These are phyloP conservation scores for Schrenkiella parvula DNA, from an alignment of 345 rosid species.

Conservation along the genomic window DNA sequence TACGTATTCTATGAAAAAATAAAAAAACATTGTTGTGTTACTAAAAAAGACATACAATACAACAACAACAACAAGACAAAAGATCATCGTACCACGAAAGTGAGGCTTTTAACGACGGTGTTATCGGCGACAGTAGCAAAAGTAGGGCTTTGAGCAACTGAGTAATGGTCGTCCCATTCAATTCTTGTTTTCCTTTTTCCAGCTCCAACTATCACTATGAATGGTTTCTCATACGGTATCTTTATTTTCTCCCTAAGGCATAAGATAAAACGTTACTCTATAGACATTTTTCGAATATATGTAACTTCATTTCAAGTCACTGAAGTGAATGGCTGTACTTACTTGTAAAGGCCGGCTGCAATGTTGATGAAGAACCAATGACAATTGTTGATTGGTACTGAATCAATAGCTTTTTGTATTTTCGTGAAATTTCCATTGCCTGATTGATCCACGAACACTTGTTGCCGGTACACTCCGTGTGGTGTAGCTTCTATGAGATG, in stretches of 20 bases:
- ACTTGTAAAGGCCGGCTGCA: conserved; percentile 54
- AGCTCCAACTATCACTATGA: conserved; percentile 52
- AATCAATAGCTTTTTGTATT: conserved; percentile 59
- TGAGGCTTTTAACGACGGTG: conserved; percentile 48
- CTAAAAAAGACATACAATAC: not conserved
- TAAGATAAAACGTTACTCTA: not conserved
- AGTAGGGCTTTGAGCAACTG: conserved; percentile 51
- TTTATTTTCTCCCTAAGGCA: conserved; percentile 66
- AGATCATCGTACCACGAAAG: conserved; percentile 19
- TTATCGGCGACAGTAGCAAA: conserved; percentile 61
- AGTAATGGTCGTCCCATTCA: conserved; percentile 60
- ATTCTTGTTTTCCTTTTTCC: conserved; percentile 49
- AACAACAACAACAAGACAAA: not conserved
- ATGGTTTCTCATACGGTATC: conserved; percentile 64
- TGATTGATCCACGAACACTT: conserved; percentile 41
- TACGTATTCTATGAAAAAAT: conserved; percentile 49
- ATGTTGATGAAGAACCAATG: conserved; percentile 53
- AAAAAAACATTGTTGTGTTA: not conserved
- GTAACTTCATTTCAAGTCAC: not conserved
- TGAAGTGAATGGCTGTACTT: not conserved
- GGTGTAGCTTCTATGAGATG: not conserved
- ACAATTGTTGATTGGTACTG: conserved; percentile 41
- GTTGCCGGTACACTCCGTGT: conserved; percentile 3
- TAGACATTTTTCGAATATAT: not conserved
- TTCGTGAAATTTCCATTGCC: conserved; percentile 51